These are phyloP conservation scores for Tolypocladium album DNA, from an alignment of 2,329 filamentous ascomycete genomes.

Conservation along the genomic window DNA sequence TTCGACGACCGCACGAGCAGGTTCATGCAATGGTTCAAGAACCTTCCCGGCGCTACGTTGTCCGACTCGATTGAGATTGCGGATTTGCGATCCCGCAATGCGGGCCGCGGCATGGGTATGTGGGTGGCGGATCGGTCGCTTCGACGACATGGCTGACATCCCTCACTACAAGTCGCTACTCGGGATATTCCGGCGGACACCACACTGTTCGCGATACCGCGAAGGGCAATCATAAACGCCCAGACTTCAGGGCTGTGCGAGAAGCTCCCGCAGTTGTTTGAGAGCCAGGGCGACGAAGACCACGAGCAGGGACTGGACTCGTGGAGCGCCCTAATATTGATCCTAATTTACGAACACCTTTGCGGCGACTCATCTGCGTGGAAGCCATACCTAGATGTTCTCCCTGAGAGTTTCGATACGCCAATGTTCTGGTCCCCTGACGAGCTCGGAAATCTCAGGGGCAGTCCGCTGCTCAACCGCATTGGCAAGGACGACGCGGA, in stretches of 20 bases:
- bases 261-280: constrained; percentile 44
- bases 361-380: constrained; percentile 53
- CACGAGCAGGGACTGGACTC: constrained; percentile 32
- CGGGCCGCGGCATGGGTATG: constrained; percentile 46
- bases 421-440: constrained; percentile 77
- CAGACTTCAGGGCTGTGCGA: constrained; percentile 59
- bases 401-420: constrained; percentile 66
- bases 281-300: constrained; percentile 22
- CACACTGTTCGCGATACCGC: constrained; percentile 70
- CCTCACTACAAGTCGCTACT: constrained; percentile 48
- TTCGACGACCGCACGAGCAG: constrained; percentile 32
- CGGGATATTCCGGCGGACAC: constrained; percentile 63
- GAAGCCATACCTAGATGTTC: constrained; percentile 67
- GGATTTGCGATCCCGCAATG: constrained; percentile 37
- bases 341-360: constrained; percentile 67
- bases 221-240: constrained; percentile 57
- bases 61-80: constrained; percentile 39
- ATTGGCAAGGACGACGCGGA: constrained; percentile 68
- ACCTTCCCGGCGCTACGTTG: constrained; percentile 40
- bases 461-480: constrained; percentile 64
- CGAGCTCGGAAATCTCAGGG: constrained; percentile 65
- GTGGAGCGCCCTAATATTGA: constrained; percentile 56
- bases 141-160: constrained; percentile 3
- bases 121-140: background rate
- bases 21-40: constrained; percentile 45